Evolutionary conservation across 768 basidiomycete species (phyloP).

Genomic region (Podaxis sp.): DNA sequence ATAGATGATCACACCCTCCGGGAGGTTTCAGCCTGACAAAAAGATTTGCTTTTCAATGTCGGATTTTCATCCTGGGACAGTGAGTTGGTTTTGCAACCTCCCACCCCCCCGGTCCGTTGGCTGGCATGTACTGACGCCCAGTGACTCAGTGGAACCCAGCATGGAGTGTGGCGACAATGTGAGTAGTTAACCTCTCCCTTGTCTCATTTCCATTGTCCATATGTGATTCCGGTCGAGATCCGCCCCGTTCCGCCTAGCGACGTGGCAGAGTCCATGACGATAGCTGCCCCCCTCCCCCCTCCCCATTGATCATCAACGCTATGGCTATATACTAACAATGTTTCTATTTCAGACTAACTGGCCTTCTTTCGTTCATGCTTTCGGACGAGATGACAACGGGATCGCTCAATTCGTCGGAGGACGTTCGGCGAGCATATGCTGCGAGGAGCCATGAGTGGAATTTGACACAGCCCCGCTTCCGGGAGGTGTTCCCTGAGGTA

Average conservation of each 20-base stretch:
- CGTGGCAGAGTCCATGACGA: slow-evolving; percentile 4
- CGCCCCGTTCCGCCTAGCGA: neutral
- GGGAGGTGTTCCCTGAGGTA: slow-evolving; percentile 86
- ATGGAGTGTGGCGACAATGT: slow-evolving; percentile 95
- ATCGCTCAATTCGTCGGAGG: slow-evolving; percentile 73
- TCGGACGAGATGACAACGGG: slow-evolving; percentile 97
- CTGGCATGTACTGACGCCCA: slow-evolving; percentile 5
- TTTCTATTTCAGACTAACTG: slow-evolving; percentile 66
- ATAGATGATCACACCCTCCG: slow-evolving; percentile 91
- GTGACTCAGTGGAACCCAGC: slow-evolving; percentile 82
- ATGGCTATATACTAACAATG: slow-evolving; percentile 10
- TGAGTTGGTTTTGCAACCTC: slow-evolving; percentile 33
- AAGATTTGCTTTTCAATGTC: slow-evolving; percentile 99
- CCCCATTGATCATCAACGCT: neutral
- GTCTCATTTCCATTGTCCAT: neutral
- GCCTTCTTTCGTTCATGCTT: slow-evolving; percentile 91
- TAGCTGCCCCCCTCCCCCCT: neutral
- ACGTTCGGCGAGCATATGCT: slow-evolving; percentile 77
- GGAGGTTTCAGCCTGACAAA: slow-evolving; percentile 85
- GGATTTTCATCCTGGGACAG: slow-evolving; percentile 87
- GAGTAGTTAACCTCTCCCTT: slow-evolving; percentile 27
- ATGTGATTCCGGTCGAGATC: neutral
- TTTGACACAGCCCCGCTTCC: slow-evolving; percentile 70
- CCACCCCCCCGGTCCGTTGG: neutral
- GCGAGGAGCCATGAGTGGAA: slow-evolving; percentile 85